Conservation (phyloP, 345 rosid genomes). For the Murraya koenigii region DNA sequence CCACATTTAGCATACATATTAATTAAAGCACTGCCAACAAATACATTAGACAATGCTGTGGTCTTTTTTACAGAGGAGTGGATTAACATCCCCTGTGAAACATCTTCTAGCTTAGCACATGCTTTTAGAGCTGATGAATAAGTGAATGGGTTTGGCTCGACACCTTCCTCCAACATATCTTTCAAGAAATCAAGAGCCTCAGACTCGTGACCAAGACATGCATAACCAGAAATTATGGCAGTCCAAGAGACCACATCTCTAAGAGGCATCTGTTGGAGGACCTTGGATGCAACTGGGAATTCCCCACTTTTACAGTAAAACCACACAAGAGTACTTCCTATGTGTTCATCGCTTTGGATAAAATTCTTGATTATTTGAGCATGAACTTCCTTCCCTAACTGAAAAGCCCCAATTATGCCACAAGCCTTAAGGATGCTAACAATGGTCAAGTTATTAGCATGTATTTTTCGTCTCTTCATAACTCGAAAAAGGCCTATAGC, state of each 20-base stretch:
- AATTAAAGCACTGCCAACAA: constrained; percentile 80
- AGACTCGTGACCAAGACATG: constrained; percentile 63
- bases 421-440: constrained; percentile 83
- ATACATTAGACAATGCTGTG: constrained; percentile 55
- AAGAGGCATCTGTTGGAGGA: constrained; percentile 67
- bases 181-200: constrained; percentile 73
- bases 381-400: constrained; percentile 72
- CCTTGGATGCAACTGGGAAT: constrained; percentile 52
- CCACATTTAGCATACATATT: constrained; percentile 91
- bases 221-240: constrained; percentile 83
- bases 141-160: constrained; percentile 76
- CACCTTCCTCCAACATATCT: constrained; percentile 86
- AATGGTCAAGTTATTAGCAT: constrained; percentile 60
- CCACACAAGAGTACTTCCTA: constrained; percentile 83
- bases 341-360: constrained; percentile 44
- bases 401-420: constrained; percentile 57
- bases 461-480: constrained; percentile 66
- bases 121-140: constrained; percentile 84
- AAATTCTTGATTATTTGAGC: constrained; percentile 63
- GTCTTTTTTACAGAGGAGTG: constrained; percentile 83
- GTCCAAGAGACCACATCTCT: constrained; percentile 93
- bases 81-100: constrained; percentile 59
- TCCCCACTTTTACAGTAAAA: constrained; percentile 78
- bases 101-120: constrained; percentile 69
- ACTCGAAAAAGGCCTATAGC: constrained; percentile 67